Evolutionary conservation across 2,329 filamentous ascomycete genomes (phyloP).

Genomic region (Cephalotrichum gorgonifer): DNA sequence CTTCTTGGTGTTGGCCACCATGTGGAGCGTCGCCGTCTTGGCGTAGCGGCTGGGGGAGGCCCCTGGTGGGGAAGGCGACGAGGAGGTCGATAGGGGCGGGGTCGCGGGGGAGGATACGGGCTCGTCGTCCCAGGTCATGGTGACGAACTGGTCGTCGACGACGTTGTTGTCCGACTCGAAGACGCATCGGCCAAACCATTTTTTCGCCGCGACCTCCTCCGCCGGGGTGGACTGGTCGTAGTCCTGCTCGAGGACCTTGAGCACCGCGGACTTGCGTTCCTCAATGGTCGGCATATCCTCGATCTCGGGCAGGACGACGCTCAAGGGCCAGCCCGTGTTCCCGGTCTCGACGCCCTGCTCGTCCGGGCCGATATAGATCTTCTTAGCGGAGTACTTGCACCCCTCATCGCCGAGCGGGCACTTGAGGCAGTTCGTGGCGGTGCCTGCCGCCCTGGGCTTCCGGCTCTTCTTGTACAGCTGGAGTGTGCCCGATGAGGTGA

Average conservation of each 20-base stretch:
- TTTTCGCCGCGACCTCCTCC: conserved; percentile 36
- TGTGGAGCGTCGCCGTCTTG: conserved; percentile 86
- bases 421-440: conserved; percentile 76
- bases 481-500: conserved; percentile 67
- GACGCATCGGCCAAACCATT: conserved; percentile 92
- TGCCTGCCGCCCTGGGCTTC: conserved; percentile 66
- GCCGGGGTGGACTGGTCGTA: conserved; percentile 39
- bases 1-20: conserved; percentile 82
- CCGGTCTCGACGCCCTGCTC: conserved; percentile 50
- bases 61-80: conserved; percentile 14
- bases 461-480: conserved; percentile 67
- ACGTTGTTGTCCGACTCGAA: conserved; percentile 91
- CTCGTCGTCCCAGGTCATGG: conserved; percentile 70
- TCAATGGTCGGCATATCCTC: conserved; percentile 55
- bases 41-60: conserved; percentile 37
- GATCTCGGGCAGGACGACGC: conserved; percentile 85
- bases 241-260: conserved; percentile 37
- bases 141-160: conserved; percentile 85
- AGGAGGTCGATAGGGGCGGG: conserved; percentile 1
- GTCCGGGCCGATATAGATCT: conserved; percentile 65
- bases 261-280: conserved; percentile 26
- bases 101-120: neutral
- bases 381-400: conserved; percentile 79
- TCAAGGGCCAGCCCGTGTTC: conserved; percentile 70
- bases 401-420: conserved; percentile 55